Base-by-base conservation (phyloP, 2,329 filamentous ascomycete species). In the Pestalotiopsis sp. region DNA sequence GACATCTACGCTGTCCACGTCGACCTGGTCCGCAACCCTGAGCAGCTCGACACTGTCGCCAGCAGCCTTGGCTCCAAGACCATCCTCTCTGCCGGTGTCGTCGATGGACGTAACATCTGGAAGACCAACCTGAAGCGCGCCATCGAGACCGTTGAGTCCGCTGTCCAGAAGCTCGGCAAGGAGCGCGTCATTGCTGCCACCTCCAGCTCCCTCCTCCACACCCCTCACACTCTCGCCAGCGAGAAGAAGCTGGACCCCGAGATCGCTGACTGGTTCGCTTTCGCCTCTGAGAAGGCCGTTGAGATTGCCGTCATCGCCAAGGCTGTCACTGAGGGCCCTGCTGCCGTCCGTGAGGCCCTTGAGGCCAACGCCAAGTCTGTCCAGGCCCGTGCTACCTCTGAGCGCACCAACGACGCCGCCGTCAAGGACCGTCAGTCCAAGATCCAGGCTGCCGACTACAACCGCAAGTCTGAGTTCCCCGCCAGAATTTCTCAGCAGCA, bases 31-130 rank as follows among this genome's bases (percentile, higher is more conserved):
- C 94, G 96, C 82, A 95, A 98, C 89, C 96, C 96, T 68, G 95
- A 98, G 89, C 96, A 99, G 88, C 92, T 99, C 73, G 91, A 96
- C 71, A 90, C 92, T 74, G 94, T 99, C 78, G 83, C 94, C 76
- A 87, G 86, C 79, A 91, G 94, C 78, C 90, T 99, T 73, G 94
- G 94, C 81, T 84, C 93, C 81, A 94, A 94, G 82, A 97, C 97
- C 81, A 84, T 94, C 76, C 91, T 99, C 74, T 99, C 96, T 74
- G 92, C 91, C 73, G 96, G 96, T 93, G 93, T 99, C 77, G 96
- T 99, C 75, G 95, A 99, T 78, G 96, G 96, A 78, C 94, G 96
- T 79, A 99, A 99, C 90, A 98, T 99, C 89, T 99, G 96, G 96
- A 99, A 99, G 93, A 98, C 94, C 85, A 97, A 98, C 91, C 92